phyloP scores from a whole-genome alignment of 1,284 basidiomycete genomes.

The Sutorius eximius region DNA sequence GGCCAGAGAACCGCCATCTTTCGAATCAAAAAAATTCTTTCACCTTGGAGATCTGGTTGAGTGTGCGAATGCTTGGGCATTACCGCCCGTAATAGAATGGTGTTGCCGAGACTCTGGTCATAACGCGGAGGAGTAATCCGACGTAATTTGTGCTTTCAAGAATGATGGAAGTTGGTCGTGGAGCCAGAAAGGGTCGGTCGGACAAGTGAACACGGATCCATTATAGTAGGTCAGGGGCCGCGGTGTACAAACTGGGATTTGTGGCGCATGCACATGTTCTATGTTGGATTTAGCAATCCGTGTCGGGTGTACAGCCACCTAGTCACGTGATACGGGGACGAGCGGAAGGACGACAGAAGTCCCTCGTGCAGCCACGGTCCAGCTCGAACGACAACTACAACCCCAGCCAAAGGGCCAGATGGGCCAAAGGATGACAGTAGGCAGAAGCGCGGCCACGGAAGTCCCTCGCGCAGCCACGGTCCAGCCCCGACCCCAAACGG shows the following conservation, averaged over 20 bases:
- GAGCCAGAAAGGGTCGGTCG: neutral
- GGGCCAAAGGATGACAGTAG: too few relatives aligned
- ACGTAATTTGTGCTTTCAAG: constrained; percentile 3
- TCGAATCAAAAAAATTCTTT: constrained; percentile 30
- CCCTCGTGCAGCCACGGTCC: too few relatives aligned
- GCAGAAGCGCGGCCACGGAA: too few relatives aligned
- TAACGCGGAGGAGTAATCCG: neutral
- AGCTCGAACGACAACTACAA: too few relatives aligned
- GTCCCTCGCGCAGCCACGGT: too few relatives aligned
- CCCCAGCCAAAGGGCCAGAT: too few relatives aligned
- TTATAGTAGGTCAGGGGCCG: constrained; percentile 2
- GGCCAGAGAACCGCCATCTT: constrained; percentile 18
- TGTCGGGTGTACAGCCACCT: too few relatives aligned
- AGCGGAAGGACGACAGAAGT: too few relatives aligned
- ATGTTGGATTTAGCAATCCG: too few relatives aligned
- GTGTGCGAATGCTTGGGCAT: constrained; percentile 4
- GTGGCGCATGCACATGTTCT: neutral
- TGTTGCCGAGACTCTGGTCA: neutral
- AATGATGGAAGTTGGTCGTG: neutral
- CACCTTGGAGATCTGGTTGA: constrained; percentile 11
- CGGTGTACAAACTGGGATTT: neutral
- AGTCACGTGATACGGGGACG: too few relatives aligned
- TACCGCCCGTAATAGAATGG: constrained; percentile 6
- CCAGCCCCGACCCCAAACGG: too few relatives aligned
- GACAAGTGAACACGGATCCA: neutral